Conservation (phyloP, 1,284 basidiomycete species). For the Cryptococcus neoformans region DNA sequence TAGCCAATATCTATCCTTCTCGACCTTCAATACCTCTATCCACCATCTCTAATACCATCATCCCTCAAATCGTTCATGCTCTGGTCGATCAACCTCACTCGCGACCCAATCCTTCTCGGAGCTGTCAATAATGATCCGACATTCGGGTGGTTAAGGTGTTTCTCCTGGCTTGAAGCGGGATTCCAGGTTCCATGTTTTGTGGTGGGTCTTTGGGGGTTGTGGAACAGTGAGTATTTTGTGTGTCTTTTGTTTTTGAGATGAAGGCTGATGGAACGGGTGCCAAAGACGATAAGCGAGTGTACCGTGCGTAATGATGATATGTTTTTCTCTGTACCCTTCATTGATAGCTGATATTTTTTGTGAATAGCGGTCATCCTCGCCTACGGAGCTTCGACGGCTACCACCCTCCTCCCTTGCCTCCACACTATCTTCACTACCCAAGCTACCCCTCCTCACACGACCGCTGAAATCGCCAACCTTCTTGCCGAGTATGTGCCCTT, state of each 20-base stretch:
- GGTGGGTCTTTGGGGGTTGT: conserved; percentile 63
- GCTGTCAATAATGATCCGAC: conserved; percentile 17
- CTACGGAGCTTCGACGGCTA: conserved; percentile 73
- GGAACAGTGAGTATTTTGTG: conserved; percentile 55
- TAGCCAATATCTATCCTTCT: conserved; percentile 34
- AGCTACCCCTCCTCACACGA: conserved; percentile 21
- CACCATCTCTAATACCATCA: conserved; percentile 20
- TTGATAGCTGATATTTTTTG: no score
- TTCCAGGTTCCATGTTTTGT: conserved; percentile 77
- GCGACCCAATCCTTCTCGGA: conserved; percentile 42
- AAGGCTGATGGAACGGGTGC: not conserved
- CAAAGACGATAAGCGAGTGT: conserved; percentile 41
- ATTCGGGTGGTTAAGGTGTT: conserved; percentile 41
- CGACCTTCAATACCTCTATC: conserved; percentile 44
- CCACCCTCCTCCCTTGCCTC: conserved; percentile 71
- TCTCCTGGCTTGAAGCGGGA: conserved; percentile 48
- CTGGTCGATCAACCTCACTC: conserved; percentile 34
- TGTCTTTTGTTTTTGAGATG: not conserved
- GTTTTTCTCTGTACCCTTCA: no score
- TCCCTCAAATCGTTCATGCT: conserved; percentile 25
- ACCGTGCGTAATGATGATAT: conserved; percentile 24
- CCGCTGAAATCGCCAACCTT: conserved; percentile 54
- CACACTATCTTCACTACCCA: conserved; percentile 53
- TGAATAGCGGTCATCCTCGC: conserved; percentile 55
- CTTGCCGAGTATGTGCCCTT: conserved; percentile 69